Base-by-base conservation (phyloP, 2,329 filamentous ascomycete genomes). In the Fusarium udum region DNA sequence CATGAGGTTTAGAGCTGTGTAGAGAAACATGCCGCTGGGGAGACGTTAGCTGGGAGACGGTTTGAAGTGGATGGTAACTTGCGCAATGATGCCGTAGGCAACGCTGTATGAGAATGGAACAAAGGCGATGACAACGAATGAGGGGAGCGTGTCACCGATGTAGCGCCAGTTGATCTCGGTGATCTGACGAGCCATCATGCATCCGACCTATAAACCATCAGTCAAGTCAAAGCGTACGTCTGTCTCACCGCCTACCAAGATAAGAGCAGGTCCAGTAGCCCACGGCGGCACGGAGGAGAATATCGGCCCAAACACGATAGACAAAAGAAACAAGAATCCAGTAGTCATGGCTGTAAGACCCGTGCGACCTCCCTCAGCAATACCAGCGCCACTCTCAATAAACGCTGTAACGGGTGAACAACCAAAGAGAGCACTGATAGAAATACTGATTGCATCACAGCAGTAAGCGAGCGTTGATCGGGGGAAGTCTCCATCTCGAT, bases 71-170 rank as follows among this genome's bases (percentile, higher is more conserved):
- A 24, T 10, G 40, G n/a, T 18, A 8, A 39, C 69, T 67, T 64
- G 72, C 66, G 89, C 92, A 72, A 95, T 95, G 12, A 95, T 86
- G 31, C 93, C 93, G 76, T 95, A 93, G 6, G 93, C 92, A 75
- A 95, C 95, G 40, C 89, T 92, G 83, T 95, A 95, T 3, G 92
- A 94, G 82, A 95, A 95, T 1, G 93, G 93, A 91, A 95, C 95
- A 66, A 94, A 84, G 63, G 91, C 89, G 64, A 95, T 91, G 24
- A 92, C 94, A 37, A 95, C 83, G 82, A 95, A 95, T 3, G 93
- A 93, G 0, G 93, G 93, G 31, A 95, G 87, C 0, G 92, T 90
- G 79, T 96, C 93, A 56, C 93, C 93, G 53, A 93, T 86, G 81
- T 95, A 95, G 22, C 86, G 85, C 93, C 93, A 95, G 85, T 95